phyloP scores from a whole-genome alignment of 495 filamentous ascomycete species.

The Parmelia sp. region DNA sequence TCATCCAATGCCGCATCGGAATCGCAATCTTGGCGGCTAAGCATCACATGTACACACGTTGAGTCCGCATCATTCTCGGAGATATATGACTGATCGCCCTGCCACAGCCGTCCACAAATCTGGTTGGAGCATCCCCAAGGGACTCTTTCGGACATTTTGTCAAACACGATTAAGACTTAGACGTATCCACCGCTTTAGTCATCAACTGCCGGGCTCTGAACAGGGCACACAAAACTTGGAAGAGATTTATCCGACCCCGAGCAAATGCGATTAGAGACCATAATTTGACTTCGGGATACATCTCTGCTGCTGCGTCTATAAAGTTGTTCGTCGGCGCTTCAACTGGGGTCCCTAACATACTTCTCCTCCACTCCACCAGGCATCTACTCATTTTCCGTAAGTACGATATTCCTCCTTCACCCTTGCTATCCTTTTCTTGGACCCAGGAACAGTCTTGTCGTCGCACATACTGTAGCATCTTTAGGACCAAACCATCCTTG shows the following conservation, averaged over 20 bases:
- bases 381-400: background rate
- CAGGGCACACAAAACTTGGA: background rate
- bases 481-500: background rate
- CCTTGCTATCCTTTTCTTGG: background rate
- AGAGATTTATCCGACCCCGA: background rate
- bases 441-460: background rate
- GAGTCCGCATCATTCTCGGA: background rate
- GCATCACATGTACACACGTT: background rate
- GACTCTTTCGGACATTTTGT: constrained; percentile 11
- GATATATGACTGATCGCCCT: constrained; percentile 12
- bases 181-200: constrained; percentile 4
- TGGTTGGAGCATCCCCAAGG: background rate
- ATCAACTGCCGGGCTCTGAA: constrained; percentile 3
- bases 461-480: background rate
- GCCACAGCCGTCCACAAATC: background rate
- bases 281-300: background rate
- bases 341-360: background rate
- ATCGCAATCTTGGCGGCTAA: background rate
- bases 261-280: background rate
- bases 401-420: background rate
- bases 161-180: background rate
- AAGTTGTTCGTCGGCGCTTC: background rate
- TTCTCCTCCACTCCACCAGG: background rate
- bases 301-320: background rate
- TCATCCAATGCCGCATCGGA: background rate